A percentile compares a stretch with the other conserved stretches of the same genome.
phyloP scores from a whole-genome alignment of 208 protist species.

The Leishmania tropica region DNA sequence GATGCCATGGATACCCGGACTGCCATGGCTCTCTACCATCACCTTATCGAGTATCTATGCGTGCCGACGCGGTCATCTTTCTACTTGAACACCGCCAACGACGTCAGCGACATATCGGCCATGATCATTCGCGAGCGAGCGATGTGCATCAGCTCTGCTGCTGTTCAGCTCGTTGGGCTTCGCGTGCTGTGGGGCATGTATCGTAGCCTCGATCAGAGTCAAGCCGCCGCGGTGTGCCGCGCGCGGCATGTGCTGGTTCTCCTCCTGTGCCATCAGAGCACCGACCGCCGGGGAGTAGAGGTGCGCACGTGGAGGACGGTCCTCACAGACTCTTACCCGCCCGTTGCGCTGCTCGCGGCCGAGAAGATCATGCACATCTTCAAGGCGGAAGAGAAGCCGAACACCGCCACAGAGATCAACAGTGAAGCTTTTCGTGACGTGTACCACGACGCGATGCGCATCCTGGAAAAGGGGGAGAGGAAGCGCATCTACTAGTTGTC shows the following conservation, averaged over 20 bases:
- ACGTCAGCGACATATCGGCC: conserved; percentile 33
- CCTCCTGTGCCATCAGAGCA: conserved; percentile 27
- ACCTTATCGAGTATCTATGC: conserved; percentile 54
- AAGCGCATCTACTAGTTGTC: conserved; percentile 21
- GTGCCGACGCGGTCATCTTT: conserved; percentile 40
- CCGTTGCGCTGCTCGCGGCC: conserved; percentile 59
- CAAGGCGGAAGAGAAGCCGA: conserved; percentile 23
- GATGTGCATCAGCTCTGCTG: conserved; percentile 36
- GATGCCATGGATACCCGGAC: conserved; percentile 31
- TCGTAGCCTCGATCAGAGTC: conserved; percentile 43
- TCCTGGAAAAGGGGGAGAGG: conserved; percentile 24
- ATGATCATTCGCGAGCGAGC: conserved; percentile 44
- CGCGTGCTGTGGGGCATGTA: conserved; percentile 81
- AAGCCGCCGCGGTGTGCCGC: conserved; percentile 53
- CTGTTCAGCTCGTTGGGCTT: conserved; percentile 42
- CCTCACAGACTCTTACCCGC: conserved; percentile 61
- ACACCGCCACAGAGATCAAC: conserved; percentile 11
- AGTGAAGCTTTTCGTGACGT: conserved; percentile 17
- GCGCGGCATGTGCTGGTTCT: conserved; percentile 63
- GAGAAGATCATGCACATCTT: conserved; percentile 47
- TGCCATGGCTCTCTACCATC: conserved; percentile 59
- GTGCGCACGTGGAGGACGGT: conserved; percentile 55
- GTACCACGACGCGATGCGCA: conserved; percentile 23
- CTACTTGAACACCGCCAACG: conserved; percentile 23
- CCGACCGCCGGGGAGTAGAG: conserved; percentile 27